Conservation (phyloP, 805 yeast genomes). For the Ogataea wickerhamii region DNA sequence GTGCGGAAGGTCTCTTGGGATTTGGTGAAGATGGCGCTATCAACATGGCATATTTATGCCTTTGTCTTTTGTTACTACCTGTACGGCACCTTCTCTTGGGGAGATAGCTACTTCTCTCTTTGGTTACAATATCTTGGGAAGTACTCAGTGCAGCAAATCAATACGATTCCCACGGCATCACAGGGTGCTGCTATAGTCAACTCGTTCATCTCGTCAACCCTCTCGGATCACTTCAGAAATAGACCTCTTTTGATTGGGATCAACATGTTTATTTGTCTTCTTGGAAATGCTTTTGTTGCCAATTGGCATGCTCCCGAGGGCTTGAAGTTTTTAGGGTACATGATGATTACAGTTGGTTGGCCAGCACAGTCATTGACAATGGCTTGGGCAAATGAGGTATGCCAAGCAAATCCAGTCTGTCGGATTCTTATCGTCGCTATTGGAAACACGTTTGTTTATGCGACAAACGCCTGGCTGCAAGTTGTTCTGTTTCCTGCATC, state of each 20-base stretch:
- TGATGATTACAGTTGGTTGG: constrained; percentile 18
- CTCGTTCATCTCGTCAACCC: constrained; percentile 38
- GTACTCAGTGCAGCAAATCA: constrained; percentile 43
- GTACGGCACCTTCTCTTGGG: constrained; percentile 12
- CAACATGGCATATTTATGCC: constrained; percentile 45
- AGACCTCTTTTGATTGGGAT: constrained; percentile 12
- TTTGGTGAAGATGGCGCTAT: constrained; percentile 37
- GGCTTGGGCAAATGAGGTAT: constrained; percentile 60
- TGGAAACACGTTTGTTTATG: constrained; percentile 18
- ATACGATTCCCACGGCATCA: constrained; percentile 49
- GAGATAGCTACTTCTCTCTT: constrained; percentile 18
- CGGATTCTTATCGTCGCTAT: constrained; percentile 26
- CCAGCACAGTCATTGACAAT: constrained; percentile 43
- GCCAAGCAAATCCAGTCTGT: constrained; percentile 28
- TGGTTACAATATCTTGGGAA: constrained; percentile 44
- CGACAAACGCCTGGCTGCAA: constrained; percentile 25
- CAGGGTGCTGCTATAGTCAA: constrained; percentile 44
- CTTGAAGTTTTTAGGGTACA: constrained; percentile 20
- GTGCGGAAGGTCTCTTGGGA: constrained; percentile 33
- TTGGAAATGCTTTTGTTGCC: constrained; percentile 34
- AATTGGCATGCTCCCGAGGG: constrained; percentile 16
- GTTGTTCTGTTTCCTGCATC: constrained; percentile 30
- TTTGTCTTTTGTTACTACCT: constrained; percentile 21
- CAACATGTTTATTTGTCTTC: constrained; percentile 35
- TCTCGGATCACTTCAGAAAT: constrained; percentile 8